A percentile compares a stretch with the other conserved stretches of the same genome.
Evolutionary conservation across 768 basidiomycete species (phyloP).

Genomic region (Zangia roseola): DNA sequence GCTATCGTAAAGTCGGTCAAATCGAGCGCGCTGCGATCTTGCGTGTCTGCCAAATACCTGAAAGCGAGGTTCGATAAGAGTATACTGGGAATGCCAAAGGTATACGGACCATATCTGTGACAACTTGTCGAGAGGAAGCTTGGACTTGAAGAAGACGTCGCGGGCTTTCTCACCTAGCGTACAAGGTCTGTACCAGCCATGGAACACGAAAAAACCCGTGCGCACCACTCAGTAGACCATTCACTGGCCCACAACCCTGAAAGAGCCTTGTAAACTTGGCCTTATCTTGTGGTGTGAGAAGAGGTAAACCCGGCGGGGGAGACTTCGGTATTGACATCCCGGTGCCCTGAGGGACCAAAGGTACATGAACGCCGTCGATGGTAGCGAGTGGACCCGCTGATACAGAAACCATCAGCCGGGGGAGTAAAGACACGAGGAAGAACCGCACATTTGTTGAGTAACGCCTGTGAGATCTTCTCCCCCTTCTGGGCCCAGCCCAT

Average conservation of each 20-base stretch:
- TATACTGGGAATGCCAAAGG: not conserved
- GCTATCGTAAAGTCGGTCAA: constrained; percentile 90
- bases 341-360: constrained; percentile 56
- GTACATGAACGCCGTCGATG: constrained; percentile 63
- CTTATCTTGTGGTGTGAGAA: constrained; percentile 76
- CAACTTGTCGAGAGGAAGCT: constrained; percentile 81
- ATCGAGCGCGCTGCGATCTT: constrained; percentile 87
- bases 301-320: constrained; percentile 58
- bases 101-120: constrained; percentile 83
- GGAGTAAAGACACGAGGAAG: not conserved
- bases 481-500: constrained; percentile 93
- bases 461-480: constrained; percentile 59
- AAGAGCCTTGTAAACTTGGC: constrained; percentile 83
- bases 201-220: not conserved
- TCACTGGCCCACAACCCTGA: constrained; percentile 62
- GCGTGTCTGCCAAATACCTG: constrained; percentile 95
- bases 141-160: constrained; percentile 88
- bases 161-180: constrained; percentile 79
- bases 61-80: not conserved
- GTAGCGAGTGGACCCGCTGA: constrained; percentile 82
- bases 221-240: constrained; percentile 77
- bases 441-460: constrained; percentile 69
- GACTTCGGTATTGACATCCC: constrained; percentile 58
- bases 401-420: constrained; percentile 13
- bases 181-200: not conserved